Evolutionary conservation across 768 basidiomycete species (phyloP), one percentile per base, ranked within the genome.

Genomic region (Leccinum pellstonianum): DNA sequence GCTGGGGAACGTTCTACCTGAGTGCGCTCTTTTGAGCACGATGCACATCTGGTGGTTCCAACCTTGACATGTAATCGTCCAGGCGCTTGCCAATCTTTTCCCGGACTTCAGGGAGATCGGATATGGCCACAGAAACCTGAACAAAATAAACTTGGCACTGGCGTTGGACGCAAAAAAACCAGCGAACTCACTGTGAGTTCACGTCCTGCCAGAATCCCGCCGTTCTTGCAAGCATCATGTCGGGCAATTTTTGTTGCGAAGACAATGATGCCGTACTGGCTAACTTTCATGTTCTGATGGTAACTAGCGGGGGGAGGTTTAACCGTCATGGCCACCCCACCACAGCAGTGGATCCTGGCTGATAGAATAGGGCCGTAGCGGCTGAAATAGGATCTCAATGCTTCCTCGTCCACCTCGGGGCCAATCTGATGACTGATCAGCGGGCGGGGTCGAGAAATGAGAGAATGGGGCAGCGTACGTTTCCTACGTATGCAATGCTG

Each of bases 401-500:
- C 59, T 3, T 58, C n/a, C 58, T 75, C 70, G 17, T 68, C 66
- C 21, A 66, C 63, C 0, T 61, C 62, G 3, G 77, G 72, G 47
- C 75, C 67, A 31, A 80, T 52, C 77, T 79, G 60, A 41, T 50
- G 54, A 57, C 41, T 31, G 10, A 41, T 63, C 17, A 52, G 54
- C 48, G 33, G 63, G 33, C 55, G 49, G 53, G 50, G 48, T 33
- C 11, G 23, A 50, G 49, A 55, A 8, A 25, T 47, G 52, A 47
- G n/a, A n/a, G 4, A 35, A 10, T 9, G 38, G 6, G 5, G 12
- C 11, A 14, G 75, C 85, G 61, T 64, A 88, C 88, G 67, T 88
- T 88, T 43, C 88, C 87, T 19, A 87, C 82, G 63, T 77, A 88
- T 23, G 84, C 77, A 59, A 74, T 76, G 33, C 68, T 70, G 57